A percentile compares a stretch with the other conserved stretches of the same genome.
Conservation (phyloP, 2,329 filamentous ascomycete genomes). For the Fusarium devonianum region DNA sequence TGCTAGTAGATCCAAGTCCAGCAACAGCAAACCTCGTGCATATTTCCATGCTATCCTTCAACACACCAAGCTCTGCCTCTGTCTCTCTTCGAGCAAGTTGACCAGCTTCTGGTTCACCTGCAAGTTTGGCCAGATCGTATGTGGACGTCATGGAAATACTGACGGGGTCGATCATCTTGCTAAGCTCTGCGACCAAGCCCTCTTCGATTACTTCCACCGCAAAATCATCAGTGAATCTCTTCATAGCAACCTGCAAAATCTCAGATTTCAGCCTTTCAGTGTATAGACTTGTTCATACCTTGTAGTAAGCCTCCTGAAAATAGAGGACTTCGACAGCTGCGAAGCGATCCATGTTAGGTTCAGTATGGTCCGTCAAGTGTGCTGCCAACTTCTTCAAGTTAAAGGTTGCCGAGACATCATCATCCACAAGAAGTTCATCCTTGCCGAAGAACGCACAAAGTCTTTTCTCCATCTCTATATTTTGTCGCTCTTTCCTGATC, state of each 20-base stretch:
- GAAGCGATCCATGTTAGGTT: constrained; percentile 42
- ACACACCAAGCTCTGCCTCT: not conserved
- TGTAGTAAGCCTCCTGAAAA: constrained; percentile 51
- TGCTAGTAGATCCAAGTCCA: too few relatives aligned
- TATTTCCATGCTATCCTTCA: constrained; percentile 1
- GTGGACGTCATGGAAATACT: constrained; percentile 28
- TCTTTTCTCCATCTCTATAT: not conserved
- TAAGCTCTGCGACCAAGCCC: constrained; percentile 28
- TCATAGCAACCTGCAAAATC: constrained; percentile 7
- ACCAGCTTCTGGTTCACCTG: constrained; percentile 28
- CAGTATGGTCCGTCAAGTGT: not conserved
- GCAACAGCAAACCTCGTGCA: constrained; percentile 1
- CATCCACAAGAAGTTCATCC: not conserved
- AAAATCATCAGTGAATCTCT: constrained; percentile 27
- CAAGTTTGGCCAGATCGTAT: constrained; percentile 27
- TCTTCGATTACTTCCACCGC: constrained; percentile 39
- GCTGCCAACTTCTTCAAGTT: too few relatives aligned
- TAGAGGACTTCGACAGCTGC: constrained; percentile 47
- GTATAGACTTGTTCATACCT: constrained; percentile 38
- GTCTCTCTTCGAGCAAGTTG: not conserved
- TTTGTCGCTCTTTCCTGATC: constrained; percentile 26
- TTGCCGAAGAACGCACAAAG: constrained; percentile 6
- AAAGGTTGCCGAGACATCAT: not conserved
- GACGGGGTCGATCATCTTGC: constrained; percentile 26
- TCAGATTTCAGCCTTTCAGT: not conserved